Evolutionary conservation across 495 filamentous ascomycete genomes (phyloP).

Genomic region (Xylaria castorea): DNA sequence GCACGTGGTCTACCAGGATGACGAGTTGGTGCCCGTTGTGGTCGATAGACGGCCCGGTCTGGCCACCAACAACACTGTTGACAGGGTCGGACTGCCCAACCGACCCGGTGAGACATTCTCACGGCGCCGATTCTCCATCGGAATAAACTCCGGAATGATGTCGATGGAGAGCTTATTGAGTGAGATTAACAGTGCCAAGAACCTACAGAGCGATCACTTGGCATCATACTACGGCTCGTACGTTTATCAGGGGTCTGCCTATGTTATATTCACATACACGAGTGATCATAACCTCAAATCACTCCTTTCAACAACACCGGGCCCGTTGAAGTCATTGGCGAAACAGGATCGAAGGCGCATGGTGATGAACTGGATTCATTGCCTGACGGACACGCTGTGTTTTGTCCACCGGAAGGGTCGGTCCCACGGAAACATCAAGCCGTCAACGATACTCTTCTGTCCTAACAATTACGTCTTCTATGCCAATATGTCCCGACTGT

Average conservation of each 20-base stretch:
- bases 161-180: conserved; percentile 70
- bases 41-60: conserved; percentile 64
- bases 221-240: conserved; percentile 85
- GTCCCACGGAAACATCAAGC: conserved; percentile 80
- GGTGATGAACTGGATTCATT: conserved; percentile 87
- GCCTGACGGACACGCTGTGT: conserved; percentile 76
- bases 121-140: conserved; percentile 74
- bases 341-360: conserved; percentile 73
- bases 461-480: conserved; percentile 73
- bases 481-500: conserved; percentile 69
- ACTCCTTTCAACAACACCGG: conserved; percentile 73
- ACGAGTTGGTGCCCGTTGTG: conserved; percentile 78
- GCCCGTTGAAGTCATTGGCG: conserved; percentile 69
- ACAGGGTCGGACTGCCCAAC: conserved; percentile 71
- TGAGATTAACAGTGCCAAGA: conserved; percentile 68
- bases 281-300: conserved; percentile 78
- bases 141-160: conserved; percentile 62
- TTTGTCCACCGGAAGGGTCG: conserved; percentile 77
- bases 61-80: conserved; percentile 58
- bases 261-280: conserved; percentile 75
- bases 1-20: conserved; percentile 74
- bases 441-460: conserved; percentile 82
- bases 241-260: conserved; percentile 72
- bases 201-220: conserved; percentile 78
- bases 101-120: conserved; percentile 66